A percentile compares a stretch with the other conserved stretches of the same genome.
phyloP scores from a whole-genome alignment of 1,284 basidiomycete genomes.

The Flammula alnicola region DNA sequence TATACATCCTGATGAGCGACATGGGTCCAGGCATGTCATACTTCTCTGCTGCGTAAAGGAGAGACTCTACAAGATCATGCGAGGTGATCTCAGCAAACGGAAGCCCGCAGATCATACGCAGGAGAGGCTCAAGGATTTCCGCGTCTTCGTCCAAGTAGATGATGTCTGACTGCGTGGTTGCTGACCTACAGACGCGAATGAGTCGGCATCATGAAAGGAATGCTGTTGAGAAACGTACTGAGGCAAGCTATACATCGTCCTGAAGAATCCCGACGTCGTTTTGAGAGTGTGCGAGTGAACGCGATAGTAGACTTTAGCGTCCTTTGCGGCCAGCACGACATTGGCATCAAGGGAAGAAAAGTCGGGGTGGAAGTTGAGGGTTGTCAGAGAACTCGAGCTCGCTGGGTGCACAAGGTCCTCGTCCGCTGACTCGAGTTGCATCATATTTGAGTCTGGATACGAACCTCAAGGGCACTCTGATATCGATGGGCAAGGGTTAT shows the following conservation, averaged over 20 bases:
- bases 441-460: neutral
- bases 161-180: constrained; percentile 33
- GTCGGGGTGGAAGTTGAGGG: constrained; percentile 42
- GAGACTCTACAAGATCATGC: constrained; percentile 55
- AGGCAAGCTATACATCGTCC: constrained; percentile 61
- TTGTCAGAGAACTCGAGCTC: constrained; percentile 2
- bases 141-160: constrained; percentile 63
- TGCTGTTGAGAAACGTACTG: constrained; percentile 31
- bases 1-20: constrained; percentile 57
- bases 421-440: constrained; percentile 19
- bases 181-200: constrained; percentile 10
- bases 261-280: constrained; percentile 68
- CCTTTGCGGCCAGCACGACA: constrained; percentile 45
- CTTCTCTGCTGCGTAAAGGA: constrained; percentile 66
- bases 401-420: neutral
- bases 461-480: neutral
- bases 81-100: constrained; percentile 52
- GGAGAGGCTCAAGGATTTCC: constrained; percentile 53
- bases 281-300: constrained; percentile 62
- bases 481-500: neutral
- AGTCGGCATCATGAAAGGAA: no score
- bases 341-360: constrained; percentile 55
- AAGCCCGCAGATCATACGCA: constrained; percentile 64
- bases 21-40: constrained; percentile 69
- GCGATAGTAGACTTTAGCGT: constrained; percentile 49